phyloP scores from a whole-genome alignment of 1,284 basidiomycete genomes.

The Austroboletus rostrupii region DNA sequence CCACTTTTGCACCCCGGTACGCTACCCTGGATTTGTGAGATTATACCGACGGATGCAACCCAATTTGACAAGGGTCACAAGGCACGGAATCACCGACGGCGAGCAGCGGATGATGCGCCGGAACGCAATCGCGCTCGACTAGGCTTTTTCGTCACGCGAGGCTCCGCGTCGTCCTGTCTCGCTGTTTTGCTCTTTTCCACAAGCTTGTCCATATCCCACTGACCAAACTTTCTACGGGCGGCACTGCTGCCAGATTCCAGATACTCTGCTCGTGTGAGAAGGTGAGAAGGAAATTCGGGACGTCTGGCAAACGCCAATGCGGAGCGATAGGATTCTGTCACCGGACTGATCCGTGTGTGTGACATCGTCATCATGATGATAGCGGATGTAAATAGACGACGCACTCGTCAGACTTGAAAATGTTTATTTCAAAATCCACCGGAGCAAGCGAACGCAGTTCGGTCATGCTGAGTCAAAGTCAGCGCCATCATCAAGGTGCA shows the following conservation, averaged over 20 bases:
- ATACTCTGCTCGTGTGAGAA: constrained; percentile 78
- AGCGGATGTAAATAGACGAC: constrained; percentile 29
- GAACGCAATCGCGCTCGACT: constrained; percentile 27
- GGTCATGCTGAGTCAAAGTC: constrained; percentile 40
- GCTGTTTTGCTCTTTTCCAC: constrained; percentile 22
- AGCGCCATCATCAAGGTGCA: constrained; percentile 11
- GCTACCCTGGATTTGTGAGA: constrained; percentile 21
- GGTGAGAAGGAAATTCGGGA: constrained; percentile 47
- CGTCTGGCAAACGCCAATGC: constrained; percentile 58
- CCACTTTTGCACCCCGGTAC: constrained; percentile 9
- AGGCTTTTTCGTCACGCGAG: constrained; percentile 26
- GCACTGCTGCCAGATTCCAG: constrained; percentile 74
- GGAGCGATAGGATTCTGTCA: constrained; percentile 67
- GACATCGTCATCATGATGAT: constrained; percentile 6
- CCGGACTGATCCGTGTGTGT: constrained; percentile 48
- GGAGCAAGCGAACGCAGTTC: constrained; percentile 81
- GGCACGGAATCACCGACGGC: constrained; percentile 24
- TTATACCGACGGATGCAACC: constrained; percentile 1
- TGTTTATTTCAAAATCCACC: constrained; percentile 65
- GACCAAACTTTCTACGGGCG: constrained; percentile 63
- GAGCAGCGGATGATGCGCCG: constrained; percentile 15
- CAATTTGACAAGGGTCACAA: constrained; percentile 8
- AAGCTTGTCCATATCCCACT: constrained; percentile 36
- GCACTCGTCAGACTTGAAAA: constrained; percentile 73
- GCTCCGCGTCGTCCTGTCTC: constrained; percentile 23